Base-by-base conservation (phyloP, 805 yeast species). In the Schwanniomyces polymorphus region DNA sequence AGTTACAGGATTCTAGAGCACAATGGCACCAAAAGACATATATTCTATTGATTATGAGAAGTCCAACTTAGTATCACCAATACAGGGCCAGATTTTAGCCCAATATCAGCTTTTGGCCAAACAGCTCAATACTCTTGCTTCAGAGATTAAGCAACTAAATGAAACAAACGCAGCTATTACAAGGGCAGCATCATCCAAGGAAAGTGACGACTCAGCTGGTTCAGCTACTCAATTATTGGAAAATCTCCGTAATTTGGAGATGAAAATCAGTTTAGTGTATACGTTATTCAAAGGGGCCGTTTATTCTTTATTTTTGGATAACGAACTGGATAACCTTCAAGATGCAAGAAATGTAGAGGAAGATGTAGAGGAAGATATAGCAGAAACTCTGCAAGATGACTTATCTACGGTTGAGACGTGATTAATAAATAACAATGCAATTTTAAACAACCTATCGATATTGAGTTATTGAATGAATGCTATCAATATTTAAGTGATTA, bases 281-380 rank as follows among this genome's bases (percentile, higher is more conserved):
- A 85, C 90, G 0, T 61, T 84, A 38, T 76, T 86, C 63, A 82
- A 84, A 53, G 85, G 87, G 4, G 85, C 90, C 3, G 88, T 86
- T 4, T 86, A 86, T 58, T 79, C 85, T 14, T 67, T 85, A 43
- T 78, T 82, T 46, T 59, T 82, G 34, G 84, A 82, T 54, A 75
- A 76, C 51, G 80, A 72, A 50, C 58, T 49, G 38, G 58, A 47
- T 31, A 49, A 37, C 38, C 42, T 34, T 23, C 34, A 42, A 23
- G 49, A 39, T 26, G 41, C 35, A 35, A 42, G 42, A 28, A 31
- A 35, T 21, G 42, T 37, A n/a, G 35, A 25, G 17, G 48, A 44
- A 14, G 39, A 35, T 21, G 42, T 37, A n/a, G 35, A 25, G 17
- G 48, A 44, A 14, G 39, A 26, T 7, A 38, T 17, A n/a, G 44